phyloP scores from a whole-genome alignment of 208 protist species.

The Leishmania gerbilli region DNA sequence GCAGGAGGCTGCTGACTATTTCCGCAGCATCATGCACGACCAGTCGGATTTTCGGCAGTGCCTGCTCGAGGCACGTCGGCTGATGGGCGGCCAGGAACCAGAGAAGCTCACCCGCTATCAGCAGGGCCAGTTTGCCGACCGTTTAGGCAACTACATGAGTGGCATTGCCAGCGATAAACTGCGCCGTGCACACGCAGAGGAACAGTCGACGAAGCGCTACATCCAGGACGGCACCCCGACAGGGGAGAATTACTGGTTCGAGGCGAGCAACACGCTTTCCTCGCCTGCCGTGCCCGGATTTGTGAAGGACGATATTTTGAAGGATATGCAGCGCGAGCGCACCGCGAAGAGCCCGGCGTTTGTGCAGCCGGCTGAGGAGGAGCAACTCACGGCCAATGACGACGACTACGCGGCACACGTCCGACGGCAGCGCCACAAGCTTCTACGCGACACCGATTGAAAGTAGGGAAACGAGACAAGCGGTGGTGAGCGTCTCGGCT shows the following conservation, averaged over 20 bases:
- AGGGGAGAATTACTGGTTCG: conserved; percentile 88
- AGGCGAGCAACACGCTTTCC: conserved; percentile 66
- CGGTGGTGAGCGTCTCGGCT: background rate
- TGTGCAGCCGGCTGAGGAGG: conserved; percentile 45
- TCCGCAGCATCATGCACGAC: conserved; percentile 63
- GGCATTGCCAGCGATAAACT: conserved; percentile 53
- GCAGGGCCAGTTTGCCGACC: conserved; percentile 66
- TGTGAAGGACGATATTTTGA: conserved; percentile 80
- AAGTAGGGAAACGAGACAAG: conserved; percentile 4
- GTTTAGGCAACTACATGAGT: conserved; percentile 54
- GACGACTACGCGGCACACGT: conserved; percentile 62
- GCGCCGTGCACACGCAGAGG: conserved; percentile 56
- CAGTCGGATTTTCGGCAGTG: conserved; percentile 57
- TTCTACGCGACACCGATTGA: conserved; percentile 18
- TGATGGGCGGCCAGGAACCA: conserved; percentile 68
- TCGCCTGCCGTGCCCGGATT: conserved; percentile 61
- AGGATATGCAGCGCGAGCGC: conserved; percentile 69
- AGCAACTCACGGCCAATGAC: conserved; percentile 34
- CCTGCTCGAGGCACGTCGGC: conserved; percentile 55
- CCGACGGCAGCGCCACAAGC: conserved; percentile 45
- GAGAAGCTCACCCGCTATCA: conserved; percentile 68
- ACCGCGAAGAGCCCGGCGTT: conserved; percentile 58
- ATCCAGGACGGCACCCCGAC: conserved; percentile 80
- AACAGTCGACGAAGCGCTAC: conserved; percentile 55
- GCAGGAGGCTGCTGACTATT: conserved; percentile 60